phyloP scores from a whole-genome alignment of 345 rosid genomes.

The Pugionium dolabratum region DNA sequence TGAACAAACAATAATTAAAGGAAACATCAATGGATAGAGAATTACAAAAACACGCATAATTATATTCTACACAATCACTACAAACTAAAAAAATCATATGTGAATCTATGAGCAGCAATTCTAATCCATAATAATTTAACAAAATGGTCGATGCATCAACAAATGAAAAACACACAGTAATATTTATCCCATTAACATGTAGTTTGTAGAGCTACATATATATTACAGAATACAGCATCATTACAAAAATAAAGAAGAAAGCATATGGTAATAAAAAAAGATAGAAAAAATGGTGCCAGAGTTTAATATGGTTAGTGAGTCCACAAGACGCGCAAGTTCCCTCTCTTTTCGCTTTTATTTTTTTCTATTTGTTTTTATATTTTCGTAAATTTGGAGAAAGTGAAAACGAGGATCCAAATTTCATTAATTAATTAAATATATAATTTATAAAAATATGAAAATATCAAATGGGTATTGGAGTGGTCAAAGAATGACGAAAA shows the following conservation, averaged over 20 bases:
- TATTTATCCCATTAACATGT: too few relatives aligned
- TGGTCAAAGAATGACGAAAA: conserved; percentile 42
- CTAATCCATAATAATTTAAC: too few relatives aligned
- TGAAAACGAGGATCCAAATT: not conserved
- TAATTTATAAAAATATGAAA: not conserved
- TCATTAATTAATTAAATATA: not conserved
- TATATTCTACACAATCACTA: too few relatives aligned
- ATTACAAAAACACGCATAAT: too few relatives aligned
- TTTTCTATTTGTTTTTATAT: not conserved
- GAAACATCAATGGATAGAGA: too few relatives aligned
- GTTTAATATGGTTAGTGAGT: conserved; percentile 10
- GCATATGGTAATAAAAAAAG: conserved; percentile 4
- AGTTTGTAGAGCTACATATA: too few relatives aligned
- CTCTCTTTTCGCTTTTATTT: not conserved
- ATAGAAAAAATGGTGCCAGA: conserved; percentile 30
- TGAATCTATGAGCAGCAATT: too few relatives aligned
- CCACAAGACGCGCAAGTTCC: conserved; percentile 32
- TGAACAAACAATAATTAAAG: too few relatives aligned
- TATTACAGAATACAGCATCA: not conserved
- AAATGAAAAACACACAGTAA: too few relatives aligned
- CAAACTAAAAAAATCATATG: too few relatives aligned
- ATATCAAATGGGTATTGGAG: conserved; percentile 33
- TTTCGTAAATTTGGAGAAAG: not conserved
- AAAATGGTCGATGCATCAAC: too few relatives aligned
- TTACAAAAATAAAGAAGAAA: conserved; percentile 8